phyloP scores from a whole-genome alignment of 106 monocot genomes.

The Phalaenopsis equestris region DNA sequence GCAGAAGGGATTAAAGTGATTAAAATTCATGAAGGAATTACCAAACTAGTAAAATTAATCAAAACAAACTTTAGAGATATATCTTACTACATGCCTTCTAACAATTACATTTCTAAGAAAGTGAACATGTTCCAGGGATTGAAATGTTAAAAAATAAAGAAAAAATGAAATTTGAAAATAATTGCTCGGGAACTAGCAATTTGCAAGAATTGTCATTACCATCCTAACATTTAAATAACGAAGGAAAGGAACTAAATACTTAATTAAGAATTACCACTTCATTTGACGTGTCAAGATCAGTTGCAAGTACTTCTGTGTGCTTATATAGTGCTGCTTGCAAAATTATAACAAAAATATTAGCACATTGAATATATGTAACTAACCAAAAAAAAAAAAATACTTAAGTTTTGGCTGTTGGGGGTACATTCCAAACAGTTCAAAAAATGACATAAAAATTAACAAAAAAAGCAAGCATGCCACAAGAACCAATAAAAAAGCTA shows the following conservation, averaged over 20 bases:
- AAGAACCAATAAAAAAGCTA: background rate
- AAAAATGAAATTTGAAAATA: background rate
- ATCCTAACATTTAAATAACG: background rate
- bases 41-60: background rate
- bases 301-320: conserved; percentile 76
- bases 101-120: background rate
- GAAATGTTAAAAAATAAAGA: background rate
- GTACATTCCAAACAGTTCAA: background rate
- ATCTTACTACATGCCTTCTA: no score
- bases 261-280: conserved; percentile 56
- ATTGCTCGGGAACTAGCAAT: background rate
- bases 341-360: background rate
- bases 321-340: conserved; percentile 62
- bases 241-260: background rate
- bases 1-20: background rate
- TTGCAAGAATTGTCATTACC: background rate
- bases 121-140: background rate
- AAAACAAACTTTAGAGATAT: background rate
- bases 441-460: background rate
- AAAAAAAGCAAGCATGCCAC: background rate
- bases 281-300: conserved; percentile 88
- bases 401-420: background rate
- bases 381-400: background rate
- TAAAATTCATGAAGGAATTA: background rate
- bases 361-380: background rate